phyloP scores from a whole-genome alignment of 352 stramenopile genomes.

The Globisporangium camurandrum region DNA sequence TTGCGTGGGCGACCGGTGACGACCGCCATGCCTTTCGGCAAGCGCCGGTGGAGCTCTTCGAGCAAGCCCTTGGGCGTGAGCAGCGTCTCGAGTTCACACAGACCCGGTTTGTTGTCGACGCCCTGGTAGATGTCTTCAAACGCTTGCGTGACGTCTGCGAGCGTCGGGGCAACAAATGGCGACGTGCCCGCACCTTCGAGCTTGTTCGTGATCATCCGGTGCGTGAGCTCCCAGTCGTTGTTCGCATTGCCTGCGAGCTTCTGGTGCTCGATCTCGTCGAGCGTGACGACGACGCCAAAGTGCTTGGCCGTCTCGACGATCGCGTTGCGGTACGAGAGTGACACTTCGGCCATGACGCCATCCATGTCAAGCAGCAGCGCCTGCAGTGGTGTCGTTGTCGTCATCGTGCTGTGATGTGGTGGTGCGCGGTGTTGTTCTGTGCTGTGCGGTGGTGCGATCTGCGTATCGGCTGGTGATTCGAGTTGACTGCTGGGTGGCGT shows the following conservation, averaged over 20 bases:
- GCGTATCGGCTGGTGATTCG: too few relatives aligned
- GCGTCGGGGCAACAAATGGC: conserved; percentile 42
- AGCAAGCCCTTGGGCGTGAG: conserved; percentile 85
- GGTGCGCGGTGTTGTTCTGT: not conserved
- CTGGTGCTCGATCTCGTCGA: conserved; percentile 84
- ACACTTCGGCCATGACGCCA: conserved; percentile 94
- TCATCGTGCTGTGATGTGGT: too few relatives aligned
- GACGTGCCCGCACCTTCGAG: conserved; percentile 3
- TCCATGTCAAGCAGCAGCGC: conserved; percentile 96
- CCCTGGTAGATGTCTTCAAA: conserved; percentile 96
- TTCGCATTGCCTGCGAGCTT: conserved; percentile 95
- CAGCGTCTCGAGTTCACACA: conserved; percentile 90
- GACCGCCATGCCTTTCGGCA: conserved; percentile 84
- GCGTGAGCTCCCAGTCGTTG: conserved; percentile 96
- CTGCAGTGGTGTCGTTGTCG: conserved; percentile 21
- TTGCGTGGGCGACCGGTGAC: conserved; percentile 90
- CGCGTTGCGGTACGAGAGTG: conserved; percentile 89
- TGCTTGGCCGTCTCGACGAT: conserved; percentile 84
- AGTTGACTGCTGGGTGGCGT: too few relatives aligned
- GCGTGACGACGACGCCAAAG: conserved; percentile 83
- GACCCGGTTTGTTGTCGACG: conserved; percentile 38
- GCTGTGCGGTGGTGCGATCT: not conserved
- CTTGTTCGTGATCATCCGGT: conserved; percentile 74
- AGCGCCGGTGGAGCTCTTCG: conserved; percentile 67
- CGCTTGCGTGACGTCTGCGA: conserved; percentile 89